Base-by-base conservation (phyloP, 768 basidiomycete species). In the Amanita muscaria region DNA sequence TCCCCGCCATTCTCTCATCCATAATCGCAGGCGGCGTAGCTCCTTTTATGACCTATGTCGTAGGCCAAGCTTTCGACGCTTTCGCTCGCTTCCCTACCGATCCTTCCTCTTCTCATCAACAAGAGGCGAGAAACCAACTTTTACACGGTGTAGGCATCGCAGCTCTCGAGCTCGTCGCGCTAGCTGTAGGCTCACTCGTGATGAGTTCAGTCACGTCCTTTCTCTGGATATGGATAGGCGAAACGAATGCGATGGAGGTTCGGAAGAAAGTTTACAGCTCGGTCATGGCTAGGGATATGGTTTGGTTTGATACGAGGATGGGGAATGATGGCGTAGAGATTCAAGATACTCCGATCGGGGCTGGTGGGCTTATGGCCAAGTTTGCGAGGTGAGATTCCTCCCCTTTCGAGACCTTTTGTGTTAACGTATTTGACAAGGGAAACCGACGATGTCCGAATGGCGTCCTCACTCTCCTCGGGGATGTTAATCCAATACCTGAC, bases 331-430 rank as follows among this genome's bases (percentile, higher is more conserved):
- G 69, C 35, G 67, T 72, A 25, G 64, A 72, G 32, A 12, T 29
- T 6, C 35, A 42, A 6, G 47, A 57, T 31, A 73, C 74, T 19
- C 72, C 77, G 30, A 66, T 82, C 38, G 88, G 88, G 49, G 89
- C 90, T 40, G 90, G 85, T 48, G 92, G 91, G 16, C 69, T 96
- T 34, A 93, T 94, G 91, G 83, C 88, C 43, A 88, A 90, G 57
- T 97, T 96, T 60, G 76, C 85, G 25, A 79, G 80, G 90, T 88
- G 46, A 40, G 64, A 57, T n/a, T 22, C 18, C 9, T 25, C 29
- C 29, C 4, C 4, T 23, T 42, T 45, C 29, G 5, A 9, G 25
- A 15, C 36, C 14, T 22, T 29, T 27, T 5, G 9, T 18, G 19
- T 35, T 45, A 33, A 25, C 46, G 38, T 8, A 23, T 30, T 33